phyloP scores from a whole-genome alignment of 108 stramenopile species.

The Chaetoceros tenuissimus region DNA sequence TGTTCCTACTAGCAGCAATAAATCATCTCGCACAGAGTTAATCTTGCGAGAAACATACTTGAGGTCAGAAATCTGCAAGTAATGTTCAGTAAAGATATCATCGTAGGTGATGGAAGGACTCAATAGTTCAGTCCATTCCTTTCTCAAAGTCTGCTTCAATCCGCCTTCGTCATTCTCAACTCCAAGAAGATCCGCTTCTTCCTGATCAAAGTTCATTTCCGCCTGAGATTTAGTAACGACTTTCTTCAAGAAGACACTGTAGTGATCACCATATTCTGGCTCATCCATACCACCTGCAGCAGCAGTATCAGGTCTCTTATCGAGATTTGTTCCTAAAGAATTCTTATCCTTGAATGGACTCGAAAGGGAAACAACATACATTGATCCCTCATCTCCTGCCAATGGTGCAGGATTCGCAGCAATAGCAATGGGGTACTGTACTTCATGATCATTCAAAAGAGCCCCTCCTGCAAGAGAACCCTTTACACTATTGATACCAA shows the following conservation, averaged over 20 bases:
- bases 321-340: background rate
- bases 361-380: background rate
- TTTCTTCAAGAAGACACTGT: conserved; percentile 1
- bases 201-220: no score
- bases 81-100: no score
- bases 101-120: no score
- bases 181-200: no score
- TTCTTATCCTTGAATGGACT: background rate
- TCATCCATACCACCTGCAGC: conserved; percentile 1
- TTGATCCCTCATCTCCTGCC: background rate
- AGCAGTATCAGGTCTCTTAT: background rate
- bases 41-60: no score
- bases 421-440: conserved; percentile 15
- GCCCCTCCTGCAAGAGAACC: conserved; percentile 6
- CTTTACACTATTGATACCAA: no score
- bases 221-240: no score
- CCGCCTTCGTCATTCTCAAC: no score
- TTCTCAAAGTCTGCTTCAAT: no score
- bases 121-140: no score
- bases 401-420: background rate
- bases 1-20: conserved; percentile 28
- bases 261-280: conserved; percentile 1
- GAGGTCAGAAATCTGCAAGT: no score
- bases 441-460: conserved; percentile 5
- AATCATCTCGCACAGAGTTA: no score